Evolutionary conservation across 2,329 filamentous ascomycete species (phyloP).

Genomic region (Cryphonectria naterciae): DNA sequence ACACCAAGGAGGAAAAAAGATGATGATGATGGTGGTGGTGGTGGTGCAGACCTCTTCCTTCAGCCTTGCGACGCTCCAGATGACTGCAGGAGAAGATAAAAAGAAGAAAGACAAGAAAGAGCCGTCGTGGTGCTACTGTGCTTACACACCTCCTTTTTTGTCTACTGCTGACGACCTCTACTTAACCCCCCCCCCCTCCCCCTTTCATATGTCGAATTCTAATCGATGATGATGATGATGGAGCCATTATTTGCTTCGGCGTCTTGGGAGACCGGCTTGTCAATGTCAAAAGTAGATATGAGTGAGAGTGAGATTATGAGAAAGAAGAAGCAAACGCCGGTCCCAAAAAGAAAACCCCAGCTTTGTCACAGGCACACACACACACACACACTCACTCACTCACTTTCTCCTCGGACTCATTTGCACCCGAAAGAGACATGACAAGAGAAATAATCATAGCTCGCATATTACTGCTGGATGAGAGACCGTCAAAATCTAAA

Average conservation of each 20-base stretch:
- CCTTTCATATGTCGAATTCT: background rate
- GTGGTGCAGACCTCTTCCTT: constrained; percentile 1
- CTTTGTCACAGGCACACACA: background rate
- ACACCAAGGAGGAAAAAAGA: background rate
- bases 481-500: background rate
- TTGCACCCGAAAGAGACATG: background rate
- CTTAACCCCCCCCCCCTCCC: too few species aligned
- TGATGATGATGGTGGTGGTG: background rate
- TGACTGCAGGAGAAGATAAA: constrained; percentile 5
- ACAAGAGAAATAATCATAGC: background rate
- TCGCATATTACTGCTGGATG: background rate
- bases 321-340: background rate
- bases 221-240: background rate
- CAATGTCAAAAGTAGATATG: background rate
- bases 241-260: background rate
- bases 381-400: background rate
- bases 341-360: background rate
- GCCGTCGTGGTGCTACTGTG: too few species aligned
- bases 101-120: background rate
- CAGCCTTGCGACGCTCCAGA: constrained; percentile 4
- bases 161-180: background rate
- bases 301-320: background rate
- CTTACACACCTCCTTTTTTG: too few species aligned
- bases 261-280: background rate
- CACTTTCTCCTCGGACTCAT: background rate